A percentile compares a stretch with the other conserved stretches of the same genome.
Conservation (phyloP, 345 rosid genomes). For the Populus ilicifolia region DNA sequence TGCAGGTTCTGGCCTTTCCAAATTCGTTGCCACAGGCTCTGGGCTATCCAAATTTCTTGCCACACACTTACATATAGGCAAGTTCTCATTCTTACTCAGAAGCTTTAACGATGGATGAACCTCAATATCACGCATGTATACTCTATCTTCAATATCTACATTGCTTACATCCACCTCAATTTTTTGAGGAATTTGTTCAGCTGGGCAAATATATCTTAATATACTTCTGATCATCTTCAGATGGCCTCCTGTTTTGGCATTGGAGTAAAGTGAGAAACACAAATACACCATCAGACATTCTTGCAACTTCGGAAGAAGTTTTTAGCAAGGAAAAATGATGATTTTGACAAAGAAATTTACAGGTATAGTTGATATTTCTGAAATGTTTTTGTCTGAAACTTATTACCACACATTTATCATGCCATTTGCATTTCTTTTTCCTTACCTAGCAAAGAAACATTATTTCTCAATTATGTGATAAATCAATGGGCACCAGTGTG, state of each 20-base stretch:
- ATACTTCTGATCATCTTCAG: constrained; percentile 46
- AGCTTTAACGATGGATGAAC: constrained; percentile 74
- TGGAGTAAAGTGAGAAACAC: background rate
- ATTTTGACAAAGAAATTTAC: background rate
- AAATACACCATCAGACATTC: background rate
- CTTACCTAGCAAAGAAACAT: background rate
- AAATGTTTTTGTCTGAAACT: background rate
- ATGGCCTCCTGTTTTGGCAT: constrained; percentile 55
- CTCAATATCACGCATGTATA: constrained; percentile 50
- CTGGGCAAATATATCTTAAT: constrained; percentile 56
- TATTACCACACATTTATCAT: background rate
- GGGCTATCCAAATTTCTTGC: constrained; percentile 37
- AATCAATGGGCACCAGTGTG: background rate
- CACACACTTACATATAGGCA: constrained; percentile 76
- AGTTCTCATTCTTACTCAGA: constrained; percentile 61
- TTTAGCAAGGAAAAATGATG: background rate
- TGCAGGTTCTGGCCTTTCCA: constrained; percentile 33
- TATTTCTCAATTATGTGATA: background rate
- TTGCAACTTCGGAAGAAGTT: background rate
- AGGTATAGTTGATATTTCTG: background rate
- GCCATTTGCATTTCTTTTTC: background rate
- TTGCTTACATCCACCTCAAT: constrained; percentile 83
- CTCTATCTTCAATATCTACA: constrained; percentile 68
- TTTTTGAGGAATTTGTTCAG: constrained; percentile 74
- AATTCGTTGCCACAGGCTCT: constrained; percentile 23